Evolutionary conservation across 2,329 filamentous ascomycete genomes (phyloP).

Genomic region (Fusarium miscanthi): DNA sequence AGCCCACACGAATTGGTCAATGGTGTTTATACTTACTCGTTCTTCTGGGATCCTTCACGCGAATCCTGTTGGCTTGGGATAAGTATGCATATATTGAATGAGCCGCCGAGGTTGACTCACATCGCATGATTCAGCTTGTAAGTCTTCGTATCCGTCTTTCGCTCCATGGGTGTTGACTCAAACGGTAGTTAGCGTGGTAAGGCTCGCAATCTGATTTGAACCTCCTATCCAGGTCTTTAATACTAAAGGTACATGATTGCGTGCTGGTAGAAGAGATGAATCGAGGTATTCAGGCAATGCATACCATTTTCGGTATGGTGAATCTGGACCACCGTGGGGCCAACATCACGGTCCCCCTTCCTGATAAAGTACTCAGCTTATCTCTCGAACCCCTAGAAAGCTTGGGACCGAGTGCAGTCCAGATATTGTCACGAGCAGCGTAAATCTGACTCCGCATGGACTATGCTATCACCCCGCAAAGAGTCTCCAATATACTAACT

Average conservation of each 20-base stretch:
- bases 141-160: neutral
- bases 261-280: neutral
- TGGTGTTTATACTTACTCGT: neutral
- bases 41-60: neutral
- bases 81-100: accelerated
- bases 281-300: neutral
- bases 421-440: neutral
- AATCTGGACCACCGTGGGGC: too few relatives aligned
- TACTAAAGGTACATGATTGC: neutral
- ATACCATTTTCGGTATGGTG: neutral
- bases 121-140: neutral
- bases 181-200: neutral
- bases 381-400: neutral
- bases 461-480: neutral
- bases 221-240: neutral
- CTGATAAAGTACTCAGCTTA: neutral
- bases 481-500: neutral
- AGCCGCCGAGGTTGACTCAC: neutral
- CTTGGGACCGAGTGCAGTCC: neutral
- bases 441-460: neutral
- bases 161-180: neutral
- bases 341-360: neutral
- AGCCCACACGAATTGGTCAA: accelerated
- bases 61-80: neutral
- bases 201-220: neutral